Evolutionary conservation across 163 green algal species (phyloP), one percentile per base, ranked within the genome.

Genomic region (Volvox carteri): DNA sequence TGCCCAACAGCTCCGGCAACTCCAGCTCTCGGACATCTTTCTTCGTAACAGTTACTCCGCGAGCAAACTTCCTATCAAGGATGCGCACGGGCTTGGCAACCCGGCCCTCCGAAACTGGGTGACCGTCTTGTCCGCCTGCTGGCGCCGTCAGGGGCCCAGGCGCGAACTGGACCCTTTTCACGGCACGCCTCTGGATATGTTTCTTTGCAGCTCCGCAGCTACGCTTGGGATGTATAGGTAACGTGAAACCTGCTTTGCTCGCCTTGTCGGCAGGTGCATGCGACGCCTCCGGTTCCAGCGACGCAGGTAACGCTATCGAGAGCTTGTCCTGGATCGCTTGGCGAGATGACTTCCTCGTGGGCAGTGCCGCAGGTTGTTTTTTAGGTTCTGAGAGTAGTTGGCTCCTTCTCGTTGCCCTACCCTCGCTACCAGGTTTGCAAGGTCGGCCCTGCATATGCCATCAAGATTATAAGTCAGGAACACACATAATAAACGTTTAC

Each of bases 1-100:
- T 70, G 5, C 44, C 81, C 44, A 87, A 52, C 11, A 81, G 70
- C 18, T 74, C 83, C 19, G 77, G 77, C 52, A 50, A 41, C 9
- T 88, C 83, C 37, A 88, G 68, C 50, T 88, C 83, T 23, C 50
- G 50, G 35, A 88, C 67, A 35, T 88, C 83, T 52, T 62, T 58
- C 50, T 88, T 88, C 11, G 48, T 88, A 25, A 88, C 83, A 14
- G 19, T 60, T 2, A 33, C 14, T 1, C 65, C 81, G 7, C 65
- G 81, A 2, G 67, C 11, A n/a, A 52, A 25, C 1, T 41, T 35
- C 33, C 65, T 37, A 68, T 72, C 67, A 62, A 79, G 33, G 23
- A 58, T 28, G 0, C 81, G 81, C 46, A 88, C 83, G 9, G 83
- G 44, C 8, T 60, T 65, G 4, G 68, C 68, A 25, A 73, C 50